Evolutionary conservation across 192 early-diverging fungal genomes (phyloP).

Genomic region (Entomortierella beljakovae): DNA sequence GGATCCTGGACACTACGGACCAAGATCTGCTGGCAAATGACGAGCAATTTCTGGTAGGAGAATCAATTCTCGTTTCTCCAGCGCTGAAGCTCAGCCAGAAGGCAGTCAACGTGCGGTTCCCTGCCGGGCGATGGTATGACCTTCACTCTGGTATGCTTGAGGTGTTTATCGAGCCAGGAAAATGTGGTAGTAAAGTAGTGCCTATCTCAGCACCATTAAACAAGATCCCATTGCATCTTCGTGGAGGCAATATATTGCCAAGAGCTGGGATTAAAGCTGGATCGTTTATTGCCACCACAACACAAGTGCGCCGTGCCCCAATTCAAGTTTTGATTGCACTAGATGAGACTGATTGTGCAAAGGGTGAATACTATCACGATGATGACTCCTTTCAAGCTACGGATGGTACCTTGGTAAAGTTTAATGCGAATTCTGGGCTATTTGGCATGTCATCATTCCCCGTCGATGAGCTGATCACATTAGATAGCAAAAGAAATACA

Average conservation of each 20-base stretch:
- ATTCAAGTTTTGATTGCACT: constrained; percentile 63
- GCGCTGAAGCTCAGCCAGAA: constrained; percentile 56
- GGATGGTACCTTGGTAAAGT: constrained; percentile 28
- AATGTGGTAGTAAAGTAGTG: not conserved
- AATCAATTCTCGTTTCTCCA: constrained; percentile 67
- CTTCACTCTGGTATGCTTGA: constrained; percentile 50
- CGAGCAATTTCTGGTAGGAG: constrained; percentile 69
- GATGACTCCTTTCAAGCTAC: constrained; percentile 53
- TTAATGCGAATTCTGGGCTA: constrained; percentile 12
- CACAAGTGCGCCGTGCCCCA: constrained; percentile 45
- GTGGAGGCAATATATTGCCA: constrained; percentile 69
- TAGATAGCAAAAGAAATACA: not conserved
- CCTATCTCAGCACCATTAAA: constrained; percentile 65
- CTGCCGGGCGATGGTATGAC: constrained; percentile 72
- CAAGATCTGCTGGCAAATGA: constrained; percentile 56
- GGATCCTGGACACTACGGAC: constrained; percentile 60
- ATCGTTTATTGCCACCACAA: constrained; percentile 53
- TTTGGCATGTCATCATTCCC: constrained; percentile 4
- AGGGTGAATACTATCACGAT: constrained; percentile 68
- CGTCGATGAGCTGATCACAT: not conserved
- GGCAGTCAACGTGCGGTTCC: constrained; percentile 67
- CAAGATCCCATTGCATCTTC: constrained; percentile 69
- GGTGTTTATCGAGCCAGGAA: constrained; percentile 5
- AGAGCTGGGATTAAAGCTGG: constrained; percentile 49
- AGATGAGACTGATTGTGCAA: constrained; percentile 57